These are phyloP conservation scores for Ambrosiella beaveri DNA, from an alignment of 2,329 filamentous ascomycete genomes.

Conservation along the genomic window DNA sequence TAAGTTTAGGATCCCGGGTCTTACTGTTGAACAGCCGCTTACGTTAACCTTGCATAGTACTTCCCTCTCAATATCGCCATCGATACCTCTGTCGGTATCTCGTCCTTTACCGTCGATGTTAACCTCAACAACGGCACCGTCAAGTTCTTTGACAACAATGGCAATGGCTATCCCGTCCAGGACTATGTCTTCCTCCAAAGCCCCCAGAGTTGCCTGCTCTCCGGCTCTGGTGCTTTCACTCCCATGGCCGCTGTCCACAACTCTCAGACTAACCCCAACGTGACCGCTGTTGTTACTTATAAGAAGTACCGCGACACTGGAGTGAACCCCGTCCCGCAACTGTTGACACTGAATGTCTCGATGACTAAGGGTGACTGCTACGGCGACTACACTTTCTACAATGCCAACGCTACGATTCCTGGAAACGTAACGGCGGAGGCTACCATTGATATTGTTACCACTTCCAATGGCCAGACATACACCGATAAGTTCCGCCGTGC, in stretches of 20 bases:
- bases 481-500: constrained; percentile 33
- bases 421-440: constrained; percentile 29
- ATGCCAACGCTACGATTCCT: constrained; percentile 25
- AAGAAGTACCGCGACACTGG: constrained; percentile 23
- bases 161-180: constrained; percentile 34
- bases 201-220: constrained; percentile 37
- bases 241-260: constrained; percentile 33
- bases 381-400: constrained; percentile 32
- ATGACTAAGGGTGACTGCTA: constrained; percentile 28
- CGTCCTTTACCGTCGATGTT: constrained; percentile 39
- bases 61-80: constrained; percentile 34
- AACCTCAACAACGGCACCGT: constrained; percentile 30
- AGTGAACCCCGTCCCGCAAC: constrained; percentile 22
- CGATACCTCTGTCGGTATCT: constrained; percentile 39
- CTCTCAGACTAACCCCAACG: constrained; percentile 26
- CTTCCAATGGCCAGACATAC: constrained; percentile 23
- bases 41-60: constrained; percentile 19
- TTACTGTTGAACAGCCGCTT: neutral
- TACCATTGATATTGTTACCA: constrained; percentile 28
- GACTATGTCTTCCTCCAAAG: constrained; percentile 38
- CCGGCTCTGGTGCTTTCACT: constrained; percentile 25
- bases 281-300: constrained; percentile 27
- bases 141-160: constrained; percentile 38
- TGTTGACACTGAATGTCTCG: constrained; percentile 23
- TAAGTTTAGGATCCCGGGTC: neutral